phyloP scores from a whole-genome alignment of 768 basidiomycete genomes.

The Royoungia palumana region DNA sequence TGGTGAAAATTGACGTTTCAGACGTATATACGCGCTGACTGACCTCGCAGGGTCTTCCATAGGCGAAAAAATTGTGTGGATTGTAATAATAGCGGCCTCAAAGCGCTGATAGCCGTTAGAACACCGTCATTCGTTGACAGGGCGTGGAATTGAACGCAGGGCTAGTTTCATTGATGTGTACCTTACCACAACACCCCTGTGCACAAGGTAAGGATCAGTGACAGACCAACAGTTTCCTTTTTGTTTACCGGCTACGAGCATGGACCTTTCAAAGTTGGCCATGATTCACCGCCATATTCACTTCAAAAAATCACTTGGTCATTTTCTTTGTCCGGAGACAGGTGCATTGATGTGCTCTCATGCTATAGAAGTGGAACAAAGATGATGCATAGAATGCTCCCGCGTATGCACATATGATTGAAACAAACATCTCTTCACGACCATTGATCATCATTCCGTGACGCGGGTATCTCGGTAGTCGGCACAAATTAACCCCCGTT shows the following conservation, averaged over 20 bases:
- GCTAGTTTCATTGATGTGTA: neutral
- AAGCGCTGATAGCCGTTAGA: neutral
- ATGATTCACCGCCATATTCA: neutral
- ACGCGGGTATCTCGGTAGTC: neutral
- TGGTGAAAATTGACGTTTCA: too few species aligned
- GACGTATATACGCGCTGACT: too few species aligned
- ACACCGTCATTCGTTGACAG: neutral
- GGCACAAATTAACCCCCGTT: neutral
- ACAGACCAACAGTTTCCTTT: constrained; percentile 1
- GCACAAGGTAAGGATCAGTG: constrained; percentile 3
- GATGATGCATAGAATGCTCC: neutral
- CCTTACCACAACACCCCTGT: neutral
- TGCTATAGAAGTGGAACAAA: too few species aligned
- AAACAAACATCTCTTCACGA: neutral
- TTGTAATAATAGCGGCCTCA: neutral
- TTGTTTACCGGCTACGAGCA: neutral
- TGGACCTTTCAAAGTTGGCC: neutral
- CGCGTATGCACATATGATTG: too few species aligned
- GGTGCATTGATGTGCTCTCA: too few species aligned
- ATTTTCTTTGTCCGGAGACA: too few species aligned
- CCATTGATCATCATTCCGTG: constrained; percentile 1
- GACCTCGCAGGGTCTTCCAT: too few species aligned
- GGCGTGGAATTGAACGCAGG: neutral
- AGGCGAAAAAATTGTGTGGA: neutral
- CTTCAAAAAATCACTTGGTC: neutral